Percentiles rank a stretch among this genome's conserved stretches.
These are phyloP conservation scores for Baudoinia panamericana DNA, from an alignment of 495 filamentous ascomycete species.

Conservation along the genomic window DNA sequence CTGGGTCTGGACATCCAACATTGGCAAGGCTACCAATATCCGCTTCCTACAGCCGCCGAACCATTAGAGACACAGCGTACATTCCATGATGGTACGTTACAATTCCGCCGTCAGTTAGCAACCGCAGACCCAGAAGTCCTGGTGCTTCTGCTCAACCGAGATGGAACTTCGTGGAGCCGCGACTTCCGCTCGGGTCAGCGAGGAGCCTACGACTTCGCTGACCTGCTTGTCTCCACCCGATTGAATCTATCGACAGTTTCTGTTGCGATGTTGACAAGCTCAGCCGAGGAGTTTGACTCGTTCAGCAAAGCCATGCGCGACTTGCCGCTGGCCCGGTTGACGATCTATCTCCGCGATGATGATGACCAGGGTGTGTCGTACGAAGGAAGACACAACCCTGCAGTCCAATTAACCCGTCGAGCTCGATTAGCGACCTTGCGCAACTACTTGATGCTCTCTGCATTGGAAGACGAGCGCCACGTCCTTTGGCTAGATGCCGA, in stretches of 20 bases:
- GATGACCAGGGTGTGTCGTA: neutral
- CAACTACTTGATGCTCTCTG: conserved; percentile 6
- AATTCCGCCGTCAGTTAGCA: neutral
- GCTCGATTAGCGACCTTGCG: conserved; percentile 3
- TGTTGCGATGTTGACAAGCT: conserved; percentile 3
- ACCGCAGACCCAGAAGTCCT: conserved; percentile 4
- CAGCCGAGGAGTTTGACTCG: neutral
- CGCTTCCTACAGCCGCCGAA: neutral
- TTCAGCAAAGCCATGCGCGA: neutral
- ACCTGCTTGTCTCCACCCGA: neutral
- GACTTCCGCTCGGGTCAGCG: conserved; percentile 9
- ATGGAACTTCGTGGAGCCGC: conserved; percentile 8
- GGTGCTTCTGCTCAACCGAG: conserved; percentile 2
- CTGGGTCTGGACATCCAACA: conserved; percentile 1
- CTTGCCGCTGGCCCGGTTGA: neutral
- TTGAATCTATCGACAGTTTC: conserved; percentile 1
- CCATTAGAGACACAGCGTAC: neutral
- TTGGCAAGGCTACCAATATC: neutral
- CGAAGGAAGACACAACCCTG: conserved; percentile 4
- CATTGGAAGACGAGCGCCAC: conserved; percentile 1
- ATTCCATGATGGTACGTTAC: conserved; percentile 2
- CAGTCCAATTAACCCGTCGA: conserved; percentile 3
- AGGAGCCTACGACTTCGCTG: conserved; percentile 3
- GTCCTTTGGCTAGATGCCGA: conserved; percentile 12
- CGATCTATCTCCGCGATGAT: neutral